Conservation (phyloP, 768 basidiomycete species). For the Clitopilus hobsonii region DNA sequence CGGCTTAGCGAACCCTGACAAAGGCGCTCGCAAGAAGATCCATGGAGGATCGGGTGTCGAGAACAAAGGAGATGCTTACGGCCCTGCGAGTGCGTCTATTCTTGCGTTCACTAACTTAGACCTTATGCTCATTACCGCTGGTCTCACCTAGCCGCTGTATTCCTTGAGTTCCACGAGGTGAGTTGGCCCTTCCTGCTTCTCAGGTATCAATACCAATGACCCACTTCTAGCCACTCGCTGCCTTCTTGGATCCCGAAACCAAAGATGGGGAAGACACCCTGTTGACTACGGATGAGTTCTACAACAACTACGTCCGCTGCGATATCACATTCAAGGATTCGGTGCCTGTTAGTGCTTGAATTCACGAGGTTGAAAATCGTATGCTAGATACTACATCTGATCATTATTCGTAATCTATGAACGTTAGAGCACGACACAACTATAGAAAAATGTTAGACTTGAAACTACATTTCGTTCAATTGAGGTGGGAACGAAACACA, state of each 20-base stretch:
- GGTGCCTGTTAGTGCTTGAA: not conserved
- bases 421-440: not conserved
- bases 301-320: conserved; percentile 64
- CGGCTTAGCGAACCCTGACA: conserved; percentile 40
- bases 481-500: no score
- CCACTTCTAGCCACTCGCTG: conserved; percentile 51
- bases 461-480: no score
- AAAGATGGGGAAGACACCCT: conserved; percentile 60
- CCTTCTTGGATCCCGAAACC: conserved; percentile 56
- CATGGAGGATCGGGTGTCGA: conserved; percentile 67
- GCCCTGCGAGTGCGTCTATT: conserved; percentile 43
- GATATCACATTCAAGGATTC: conserved; percentile 38
- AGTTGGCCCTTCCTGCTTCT: not conserved
- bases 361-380: not conserved
- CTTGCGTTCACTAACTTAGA: conserved; percentile 1
- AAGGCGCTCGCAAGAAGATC: conserved; percentile 62
- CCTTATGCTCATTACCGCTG: conserved; percentile 3
- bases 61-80: conserved; percentile 55
- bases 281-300: conserved; percentile 65
- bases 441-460: not conserved
- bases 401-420: not conserved
- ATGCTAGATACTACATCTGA: not conserved
- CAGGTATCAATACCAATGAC: not conserved
- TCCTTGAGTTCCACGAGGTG: conserved; percentile 68
- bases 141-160: conserved; percentile 45